These are phyloP conservation scores for Myxozyma melibiosi DNA, from an alignment of 805 yeast species.

Conservation along the genomic window DNA sequence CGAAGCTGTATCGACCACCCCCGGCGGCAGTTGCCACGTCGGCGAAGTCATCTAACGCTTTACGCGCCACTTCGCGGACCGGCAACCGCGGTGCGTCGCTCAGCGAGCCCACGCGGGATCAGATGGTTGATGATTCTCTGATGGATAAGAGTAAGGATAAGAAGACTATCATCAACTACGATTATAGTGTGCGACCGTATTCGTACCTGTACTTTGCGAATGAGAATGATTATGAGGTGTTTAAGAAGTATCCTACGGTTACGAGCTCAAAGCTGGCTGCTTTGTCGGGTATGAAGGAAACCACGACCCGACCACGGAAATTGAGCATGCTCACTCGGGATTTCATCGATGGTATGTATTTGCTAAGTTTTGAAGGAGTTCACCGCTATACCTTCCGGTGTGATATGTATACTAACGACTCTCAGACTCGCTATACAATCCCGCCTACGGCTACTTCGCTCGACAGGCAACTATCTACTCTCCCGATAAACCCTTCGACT, in stretches of 20 bases:
- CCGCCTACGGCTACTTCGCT: conserved; percentile 79
- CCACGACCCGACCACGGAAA: conserved; percentile 55
- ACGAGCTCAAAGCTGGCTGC: conserved; percentile 44
- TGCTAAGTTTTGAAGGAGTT: no score
- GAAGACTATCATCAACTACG: conserved; percentile 27
- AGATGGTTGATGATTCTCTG: background rate
- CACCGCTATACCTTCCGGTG: no score
- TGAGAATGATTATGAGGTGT: conserved; percentile 44
- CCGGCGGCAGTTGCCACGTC: no score
- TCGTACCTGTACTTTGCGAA: conserved; percentile 34
- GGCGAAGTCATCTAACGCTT: background rate
- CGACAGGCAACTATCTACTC: conserved; percentile 77
- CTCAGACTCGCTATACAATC: conserved; percentile 73
- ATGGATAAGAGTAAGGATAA: conserved; percentile 2
- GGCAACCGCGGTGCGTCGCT: conserved; percentile 21
- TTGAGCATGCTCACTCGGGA: conserved; percentile 75
- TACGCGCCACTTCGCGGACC: conserved; percentile 23
- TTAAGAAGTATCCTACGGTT: conserved; percentile 50
- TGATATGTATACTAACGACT: conserved; percentile 22
- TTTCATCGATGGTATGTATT: conserved; percentile 61
- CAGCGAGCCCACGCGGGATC: conserved; percentile 7
- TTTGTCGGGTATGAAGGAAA: conserved; percentile 20
- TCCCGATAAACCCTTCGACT: conserved; percentile 65
- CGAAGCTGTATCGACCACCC: conserved; percentile 3
- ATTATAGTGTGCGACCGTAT: conserved; percentile 35